Percentiles rank a stretch among this genome's conserved stretches.
These are phyloP conservation scores for Dendrostoma leiphaemia DNA, from an alignment of 2,329 filamentous ascomycete genomes.

Conservation along the genomic window DNA sequence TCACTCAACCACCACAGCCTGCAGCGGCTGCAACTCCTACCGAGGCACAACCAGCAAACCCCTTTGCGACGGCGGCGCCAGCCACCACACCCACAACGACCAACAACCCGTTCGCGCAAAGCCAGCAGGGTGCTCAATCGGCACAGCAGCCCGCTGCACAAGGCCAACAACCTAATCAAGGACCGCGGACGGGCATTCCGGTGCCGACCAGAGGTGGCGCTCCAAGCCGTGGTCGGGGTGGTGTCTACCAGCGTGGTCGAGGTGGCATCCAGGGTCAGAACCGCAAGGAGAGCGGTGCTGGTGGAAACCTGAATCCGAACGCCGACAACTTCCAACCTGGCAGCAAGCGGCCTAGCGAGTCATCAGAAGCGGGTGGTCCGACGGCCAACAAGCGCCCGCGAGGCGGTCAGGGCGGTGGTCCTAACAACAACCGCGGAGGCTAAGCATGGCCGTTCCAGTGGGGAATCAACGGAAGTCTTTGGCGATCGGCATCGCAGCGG, in stretches of 20 bases:
- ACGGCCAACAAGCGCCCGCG: slow-evolving; percentile 33
- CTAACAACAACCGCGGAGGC: not conserved
- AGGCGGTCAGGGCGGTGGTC: slow-evolving; percentile 28
- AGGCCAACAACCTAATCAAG: slow-evolving; percentile 13
- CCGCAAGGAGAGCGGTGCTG: slow-evolving; percentile 39
- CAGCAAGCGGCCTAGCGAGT: slow-evolving; percentile 50
- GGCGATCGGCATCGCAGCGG: not conserved
- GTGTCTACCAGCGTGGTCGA: slow-evolving; percentile 28
- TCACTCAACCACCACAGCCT: slow-evolving; percentile 10
- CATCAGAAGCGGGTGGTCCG: slow-evolving; percentile 27
- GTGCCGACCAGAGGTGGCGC: slow-evolving; percentile 24
- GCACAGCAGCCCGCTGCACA: slow-evolving; percentile 17
- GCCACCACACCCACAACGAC: not conserved
- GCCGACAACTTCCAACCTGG: slow-evolving; percentile 54
- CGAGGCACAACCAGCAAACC: slow-evolving; percentile 13
- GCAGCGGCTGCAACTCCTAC: slow-evolving; percentile 11
- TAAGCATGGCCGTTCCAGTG: no score
- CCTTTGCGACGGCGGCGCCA: slow-evolving; percentile 14
- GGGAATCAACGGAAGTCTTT: no score
- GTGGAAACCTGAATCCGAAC: slow-evolving; percentile 44
- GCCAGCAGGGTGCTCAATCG: slow-evolving; percentile 15
- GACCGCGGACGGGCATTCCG: slow-evolving; percentile 24
- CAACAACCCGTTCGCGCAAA: slow-evolving; percentile 9
- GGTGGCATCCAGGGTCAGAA: slow-evolving; percentile 32
- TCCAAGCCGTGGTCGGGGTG: slow-evolving; percentile 23